phyloP scores from a whole-genome alignment of 1,139 yeast genomes.

The Kodamaea ohmeri region DNA sequence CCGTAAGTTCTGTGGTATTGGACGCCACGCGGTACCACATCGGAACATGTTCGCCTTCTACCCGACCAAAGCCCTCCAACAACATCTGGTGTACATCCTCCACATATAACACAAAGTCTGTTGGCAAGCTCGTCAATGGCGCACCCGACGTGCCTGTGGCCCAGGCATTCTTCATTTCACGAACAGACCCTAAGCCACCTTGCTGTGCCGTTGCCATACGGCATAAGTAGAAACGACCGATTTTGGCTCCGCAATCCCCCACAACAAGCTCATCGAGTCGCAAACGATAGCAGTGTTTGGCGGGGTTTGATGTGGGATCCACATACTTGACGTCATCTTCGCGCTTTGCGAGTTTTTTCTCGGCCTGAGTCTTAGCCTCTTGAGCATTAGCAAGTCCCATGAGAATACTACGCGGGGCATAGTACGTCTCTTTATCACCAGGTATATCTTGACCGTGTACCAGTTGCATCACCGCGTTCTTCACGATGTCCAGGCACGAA shows the following conservation, averaged over 20 bases:
- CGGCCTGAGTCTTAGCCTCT: conserved; percentile 32
- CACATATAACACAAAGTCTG: conserved; percentile 45
- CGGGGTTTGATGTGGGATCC: conserved; percentile 45
- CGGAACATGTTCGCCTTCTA: conserved; percentile 16
- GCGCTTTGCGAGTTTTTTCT: conserved; percentile 30
- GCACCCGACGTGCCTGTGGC: conserved; percentile 18
- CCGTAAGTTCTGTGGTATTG: conserved; percentile 28
- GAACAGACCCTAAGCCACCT: conserved; percentile 41
- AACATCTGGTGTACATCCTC: conserved; percentile 45
- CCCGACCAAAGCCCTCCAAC: conserved; percentile 22
- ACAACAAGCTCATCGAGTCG: conserved; percentile 42
- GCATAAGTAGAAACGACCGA: conserved; percentile 47
- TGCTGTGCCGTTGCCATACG: conserved; percentile 38
- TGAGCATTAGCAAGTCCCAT: conserved; percentile 36
- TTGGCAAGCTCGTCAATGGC: conserved; percentile 14
- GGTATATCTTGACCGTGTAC: conserved; percentile 41
- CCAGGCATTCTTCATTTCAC: conserved; percentile 30
- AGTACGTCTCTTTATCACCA: conserved; percentile 45
- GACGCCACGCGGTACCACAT: conserved; percentile 48
- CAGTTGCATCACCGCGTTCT: conserved; percentile 30
- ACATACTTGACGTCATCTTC: conserved; percentile 33
- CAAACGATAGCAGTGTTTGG: conserved; percentile 33
- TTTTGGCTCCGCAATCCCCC: conserved; percentile 47
- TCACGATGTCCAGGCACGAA: conserved; percentile 43
- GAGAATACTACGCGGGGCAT: conserved; percentile 40